A percentile compares a stretch with the other conserved stretches of the same genome.
These are phyloP conservation scores for Candida frijolesensis DNA, from an alignment of 1,139 yeast genomes.

Conservation along the genomic window DNA sequence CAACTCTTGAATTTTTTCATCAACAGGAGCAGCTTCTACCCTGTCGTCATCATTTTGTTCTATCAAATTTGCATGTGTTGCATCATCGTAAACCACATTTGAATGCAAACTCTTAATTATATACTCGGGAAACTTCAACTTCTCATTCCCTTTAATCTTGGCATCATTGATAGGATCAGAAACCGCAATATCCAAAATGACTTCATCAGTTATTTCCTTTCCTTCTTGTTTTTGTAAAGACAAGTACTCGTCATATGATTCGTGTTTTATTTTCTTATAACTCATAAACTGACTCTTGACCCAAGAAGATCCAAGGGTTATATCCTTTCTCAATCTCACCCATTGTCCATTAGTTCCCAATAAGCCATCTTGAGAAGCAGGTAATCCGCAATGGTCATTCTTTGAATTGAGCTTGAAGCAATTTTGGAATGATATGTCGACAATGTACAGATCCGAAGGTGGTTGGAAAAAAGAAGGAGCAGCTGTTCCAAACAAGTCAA, in stretches of 20 bases:
- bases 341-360: constrained; percentile 36
- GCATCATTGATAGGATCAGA: constrained; percentile 28
- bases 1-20: constrained; percentile 20
- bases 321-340: constrained; percentile 41
- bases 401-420: constrained; percentile 31
- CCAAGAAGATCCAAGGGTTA: constrained; percentile 38
- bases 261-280: constrained; percentile 30
- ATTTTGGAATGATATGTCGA: constrained; percentile 36
- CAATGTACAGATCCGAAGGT: constrained; percentile 35
- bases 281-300: constrained; percentile 32
- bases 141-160: constrained; percentile 35
- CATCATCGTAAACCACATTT: constrained; percentile 29
- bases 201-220: constrained; percentile 21
- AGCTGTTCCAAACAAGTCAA: constrained; percentile 19
- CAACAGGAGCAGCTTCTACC: constrained; percentile 15
- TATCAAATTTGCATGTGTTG: constrained; percentile 25
- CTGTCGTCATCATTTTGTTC: constrained; percentile 14
- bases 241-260: constrained; percentile 9
- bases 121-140: constrained; percentile 29
- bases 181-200: constrained; percentile 43
- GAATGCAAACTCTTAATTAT: constrained; percentile 33
- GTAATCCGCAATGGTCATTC: constrained; percentile 34
- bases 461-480: constrained; percentile 47
- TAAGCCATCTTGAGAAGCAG: constrained; percentile 27
- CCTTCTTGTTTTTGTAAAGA: constrained; percentile 1